Conservation (phyloP, 2,329 filamentous ascomycete species). For the Juglanconis oblonga region DNA sequence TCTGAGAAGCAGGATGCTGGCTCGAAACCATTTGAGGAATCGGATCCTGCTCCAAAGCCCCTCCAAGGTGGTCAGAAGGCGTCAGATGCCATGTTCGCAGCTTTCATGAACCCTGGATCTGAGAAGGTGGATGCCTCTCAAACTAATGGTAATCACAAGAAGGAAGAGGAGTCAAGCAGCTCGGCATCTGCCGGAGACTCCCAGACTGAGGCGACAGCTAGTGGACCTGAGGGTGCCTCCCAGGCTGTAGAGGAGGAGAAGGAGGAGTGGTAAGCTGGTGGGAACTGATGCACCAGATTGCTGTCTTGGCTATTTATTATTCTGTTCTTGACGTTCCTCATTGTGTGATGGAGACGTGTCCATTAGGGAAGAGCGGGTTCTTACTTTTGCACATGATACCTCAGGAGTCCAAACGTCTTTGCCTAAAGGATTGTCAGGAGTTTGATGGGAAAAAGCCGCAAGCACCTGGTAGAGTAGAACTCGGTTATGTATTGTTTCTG, state of each 20-base stretch:
- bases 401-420: conserved; percentile 8
- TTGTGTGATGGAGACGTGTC: not conserved
- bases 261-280: conserved; percentile 6
- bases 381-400: conserved; percentile 18
- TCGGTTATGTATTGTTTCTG: not conserved
- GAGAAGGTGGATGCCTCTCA: conserved; percentile 1
- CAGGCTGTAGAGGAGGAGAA: not conserved
- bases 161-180: not conserved
- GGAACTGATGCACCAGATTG: not conserved
- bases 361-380: conserved; percentile 10
- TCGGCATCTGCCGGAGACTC: not conserved
- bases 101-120: not conserved
- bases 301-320: not conserved
- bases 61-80: not conserved
- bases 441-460: not conserved
- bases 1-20: not conserved
- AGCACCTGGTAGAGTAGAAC: conserved; percentile 1
- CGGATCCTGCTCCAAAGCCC: not conserved
- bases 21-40: not conserved
- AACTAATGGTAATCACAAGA: conserved; percentile 8
- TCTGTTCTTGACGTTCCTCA: conserved; percentile 6
- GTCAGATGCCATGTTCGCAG: not conserved
- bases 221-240: not conserved
- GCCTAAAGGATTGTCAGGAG: not conserved
- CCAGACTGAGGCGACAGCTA: not conserved